Percentiles rank a stretch among this genome's conserved stretches.
phyloP scores from a whole-genome alignment of 2,329 filamentous ascomycete species.

The Madurella mycetomatis region DNA sequence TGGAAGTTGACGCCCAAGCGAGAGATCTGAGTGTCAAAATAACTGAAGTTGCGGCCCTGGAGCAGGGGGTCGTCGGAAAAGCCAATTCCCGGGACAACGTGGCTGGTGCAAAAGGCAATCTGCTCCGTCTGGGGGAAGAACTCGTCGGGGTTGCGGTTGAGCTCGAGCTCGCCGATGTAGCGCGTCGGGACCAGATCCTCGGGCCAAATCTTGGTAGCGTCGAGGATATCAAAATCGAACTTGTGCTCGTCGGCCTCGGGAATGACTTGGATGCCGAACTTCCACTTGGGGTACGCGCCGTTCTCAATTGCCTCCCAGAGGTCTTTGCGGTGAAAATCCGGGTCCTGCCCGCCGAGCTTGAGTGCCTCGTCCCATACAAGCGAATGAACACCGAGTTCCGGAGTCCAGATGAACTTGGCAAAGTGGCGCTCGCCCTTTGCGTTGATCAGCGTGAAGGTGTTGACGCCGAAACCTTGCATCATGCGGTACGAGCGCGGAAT shows the following conservation, averaged over 20 bases:
- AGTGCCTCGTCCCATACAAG: slow-evolving; percentile 29
- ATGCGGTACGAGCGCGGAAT: slow-evolving; percentile 74
- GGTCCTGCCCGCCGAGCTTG: slow-evolving; percentile 27
- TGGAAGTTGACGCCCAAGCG: slow-evolving; percentile 72
- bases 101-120: slow-evolving; percentile 74
- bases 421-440: slow-evolving; percentile 64
- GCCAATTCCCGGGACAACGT: slow-evolving; percentile 73
- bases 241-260: slow-evolving; percentile 67
- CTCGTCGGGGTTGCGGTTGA: slow-evolving; percentile 76
- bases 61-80: slow-evolving; percentile 71
- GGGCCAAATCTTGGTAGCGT: slow-evolving; percentile 83
- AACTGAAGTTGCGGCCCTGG: slow-evolving; percentile 67
- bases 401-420: slow-evolving; percentile 74
- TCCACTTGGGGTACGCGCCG: slow-evolving; percentile 27
- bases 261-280: slow-evolving; percentile 66
- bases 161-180: slow-evolving; percentile 73
- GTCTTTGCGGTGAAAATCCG: slow-evolving; percentile 29
- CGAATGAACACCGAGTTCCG: slow-evolving; percentile 55
- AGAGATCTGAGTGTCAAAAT: slow-evolving; percentile 64
- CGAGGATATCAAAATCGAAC: slow-evolving; percentile 81
- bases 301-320: slow-evolving; percentile 28
- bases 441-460: slow-evolving; percentile 69
- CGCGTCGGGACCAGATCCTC: slow-evolving; percentile 70
- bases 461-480: slow-evolving; percentile 85
- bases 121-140: slow-evolving; percentile 82